Percentiles rank a stretch among this genome's conserved stretches.
phyloP scores from a whole-genome alignment of 306 rosid genomes.

The Vicia villosa region DNA sequence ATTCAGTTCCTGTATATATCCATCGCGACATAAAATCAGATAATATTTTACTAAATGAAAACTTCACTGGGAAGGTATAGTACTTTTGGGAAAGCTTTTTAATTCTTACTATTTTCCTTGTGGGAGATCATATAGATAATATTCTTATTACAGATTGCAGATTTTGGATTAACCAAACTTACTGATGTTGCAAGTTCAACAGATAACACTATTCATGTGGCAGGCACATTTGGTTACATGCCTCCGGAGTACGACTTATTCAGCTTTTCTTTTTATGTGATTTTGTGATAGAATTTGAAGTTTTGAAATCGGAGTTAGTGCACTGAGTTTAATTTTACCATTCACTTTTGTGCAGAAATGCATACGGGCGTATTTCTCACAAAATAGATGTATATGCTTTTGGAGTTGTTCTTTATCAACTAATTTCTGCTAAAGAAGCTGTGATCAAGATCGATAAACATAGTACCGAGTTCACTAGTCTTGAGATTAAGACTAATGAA shows the following conservation, averaged over 20 bases:
- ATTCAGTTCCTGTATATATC: constrained; percentile 81
- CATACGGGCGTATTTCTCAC: constrained; percentile 76
- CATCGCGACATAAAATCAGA: constrained; percentile 95
- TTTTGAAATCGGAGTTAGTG: neutral
- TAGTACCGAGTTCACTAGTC: neutral
- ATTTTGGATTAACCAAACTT: constrained; percentile 82
- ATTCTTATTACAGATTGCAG: constrained; percentile 69
- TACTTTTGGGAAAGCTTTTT: neutral
- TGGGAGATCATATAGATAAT: neutral
- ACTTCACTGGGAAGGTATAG: constrained; percentile 63
- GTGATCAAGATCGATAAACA: constrained; percentile 36
- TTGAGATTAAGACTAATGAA: neutral
- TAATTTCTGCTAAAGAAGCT: constrained; percentile 89
- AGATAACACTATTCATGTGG: constrained; percentile 54
- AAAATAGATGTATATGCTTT: constrained; percentile 86
- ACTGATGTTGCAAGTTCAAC: constrained; percentile 68
- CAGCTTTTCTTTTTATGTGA: neutral
- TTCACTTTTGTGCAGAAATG: constrained; percentile 62
- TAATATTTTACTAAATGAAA: constrained; percentile 74
- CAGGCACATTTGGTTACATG: constrained; percentile 96
- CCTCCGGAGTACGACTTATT: constrained; percentile 77
- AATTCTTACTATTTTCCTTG: neutral
- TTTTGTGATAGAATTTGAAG: neutral
- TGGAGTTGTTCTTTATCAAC: constrained; percentile 88
- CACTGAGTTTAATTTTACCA: neutral